phyloP scores from a whole-genome alignment of 495 filamentous ascomycete species.

The Lepidopterella palustris region DNA sequence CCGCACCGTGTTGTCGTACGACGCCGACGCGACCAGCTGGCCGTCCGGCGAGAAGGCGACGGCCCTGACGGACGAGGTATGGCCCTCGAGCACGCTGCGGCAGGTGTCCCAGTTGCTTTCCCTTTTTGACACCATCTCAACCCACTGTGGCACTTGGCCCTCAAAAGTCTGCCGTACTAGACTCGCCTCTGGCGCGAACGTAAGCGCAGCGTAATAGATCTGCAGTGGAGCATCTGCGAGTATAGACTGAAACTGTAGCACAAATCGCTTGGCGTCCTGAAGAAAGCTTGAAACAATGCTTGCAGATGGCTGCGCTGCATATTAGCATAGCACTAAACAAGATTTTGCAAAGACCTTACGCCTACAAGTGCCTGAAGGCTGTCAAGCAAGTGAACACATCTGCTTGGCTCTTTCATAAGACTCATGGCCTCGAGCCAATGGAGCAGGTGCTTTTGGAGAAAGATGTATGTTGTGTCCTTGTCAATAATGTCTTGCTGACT shows the following conservation, averaged over 20 bases:
- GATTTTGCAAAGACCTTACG: background rate
- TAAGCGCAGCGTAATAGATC: conserved; percentile 30
- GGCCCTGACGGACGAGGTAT: too few relatives aligned
- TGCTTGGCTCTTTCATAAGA: conserved; percentile 28
- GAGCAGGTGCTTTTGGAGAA: conserved; percentile 42
- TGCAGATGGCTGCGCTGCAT: background rate
- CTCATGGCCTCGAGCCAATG: conserved; percentile 42
- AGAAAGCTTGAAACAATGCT: conserved; percentile 24
- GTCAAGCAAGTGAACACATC: background rate
- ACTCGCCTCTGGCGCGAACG: conserved; percentile 35
- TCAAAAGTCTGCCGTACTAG: conserved; percentile 25
- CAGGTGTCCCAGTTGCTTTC: conserved; percentile 4
- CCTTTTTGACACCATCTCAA: conserved; percentile 5
- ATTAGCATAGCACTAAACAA: background rate
- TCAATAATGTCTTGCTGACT: conserved; percentile 26
- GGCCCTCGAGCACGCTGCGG: background rate
- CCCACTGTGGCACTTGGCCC: conserved; percentile 6
- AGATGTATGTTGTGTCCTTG: conserved; percentile 26
- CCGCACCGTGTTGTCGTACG: too few relatives aligned
- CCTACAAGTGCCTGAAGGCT: conserved; percentile 1
- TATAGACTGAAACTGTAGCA: conserved; percentile 23
- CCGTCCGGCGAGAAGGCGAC: too few relatives aligned
- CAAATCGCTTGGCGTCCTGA: conserved; percentile 38
- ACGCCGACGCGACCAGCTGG: too few relatives aligned
- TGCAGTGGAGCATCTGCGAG: conserved; percentile 31